Conservation (phyloP, 1,284 basidiomycete species). For the Amylostereum areolatum region DNA sequence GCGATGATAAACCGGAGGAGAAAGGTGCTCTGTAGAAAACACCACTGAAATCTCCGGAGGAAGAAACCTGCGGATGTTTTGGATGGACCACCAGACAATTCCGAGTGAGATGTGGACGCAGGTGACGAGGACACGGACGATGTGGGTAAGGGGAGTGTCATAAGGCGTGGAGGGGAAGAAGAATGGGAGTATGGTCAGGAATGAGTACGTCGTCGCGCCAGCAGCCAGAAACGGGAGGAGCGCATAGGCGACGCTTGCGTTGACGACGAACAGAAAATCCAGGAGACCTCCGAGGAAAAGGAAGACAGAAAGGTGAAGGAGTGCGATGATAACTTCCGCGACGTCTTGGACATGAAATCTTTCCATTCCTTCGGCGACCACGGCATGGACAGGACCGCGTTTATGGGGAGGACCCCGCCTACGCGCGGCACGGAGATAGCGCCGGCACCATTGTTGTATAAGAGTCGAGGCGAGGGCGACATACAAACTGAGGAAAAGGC, state of each 20-base stretch:
- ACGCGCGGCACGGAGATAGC: slow-evolving; percentile 21
- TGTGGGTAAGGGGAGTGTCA: slow-evolving; percentile 1
- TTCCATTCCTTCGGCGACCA: slow-evolving; percentile 28
- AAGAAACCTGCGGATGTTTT: slow-evolving; percentile 33
- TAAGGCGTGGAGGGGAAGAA: not conserved
- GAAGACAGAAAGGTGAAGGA: slow-evolving; percentile 34
- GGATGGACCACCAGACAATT: slow-evolving; percentile 25
- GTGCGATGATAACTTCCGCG: slow-evolving; percentile 33
- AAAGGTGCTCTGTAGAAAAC: no score
- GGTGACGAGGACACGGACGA: not conserved
- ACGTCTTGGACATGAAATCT: slow-evolving; percentile 30
- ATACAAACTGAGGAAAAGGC: not conserved
- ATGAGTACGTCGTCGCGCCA: not conserved
- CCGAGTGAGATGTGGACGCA: not conserved
- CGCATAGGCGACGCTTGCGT: slow-evolving; percentile 10
- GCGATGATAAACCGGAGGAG: not conserved
- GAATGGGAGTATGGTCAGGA: not conserved
- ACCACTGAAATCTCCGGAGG: no score
- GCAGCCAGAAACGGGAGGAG: not conserved
- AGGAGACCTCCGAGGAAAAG: slow-evolving; percentile 36
- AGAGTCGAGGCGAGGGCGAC: not conserved
- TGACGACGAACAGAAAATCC: slow-evolving; percentile 31
- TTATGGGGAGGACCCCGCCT: slow-evolving; percentile 28
- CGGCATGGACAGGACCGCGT: slow-evolving; percentile 31
- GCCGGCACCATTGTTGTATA: slow-evolving; percentile 4